Evolutionary conservation across 2,329 filamentous ascomycete species (phyloP).

Genomic region (Drechslera avenae): DNA sequence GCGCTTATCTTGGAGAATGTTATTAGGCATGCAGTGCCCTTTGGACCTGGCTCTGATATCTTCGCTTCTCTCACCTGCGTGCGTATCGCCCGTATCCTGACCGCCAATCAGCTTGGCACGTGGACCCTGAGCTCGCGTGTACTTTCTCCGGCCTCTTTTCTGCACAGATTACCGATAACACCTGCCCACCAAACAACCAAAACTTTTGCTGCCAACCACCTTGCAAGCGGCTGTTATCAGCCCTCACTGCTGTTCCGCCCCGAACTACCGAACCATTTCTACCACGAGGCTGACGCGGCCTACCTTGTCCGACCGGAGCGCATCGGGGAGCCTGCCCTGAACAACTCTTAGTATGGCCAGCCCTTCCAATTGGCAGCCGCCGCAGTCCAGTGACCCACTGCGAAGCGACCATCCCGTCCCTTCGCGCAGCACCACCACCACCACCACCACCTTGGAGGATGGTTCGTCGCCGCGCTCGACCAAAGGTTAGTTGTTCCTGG

Average conservation of each 20-base stretch:
- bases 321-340: background rate
- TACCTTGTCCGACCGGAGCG: conserved; percentile 7
- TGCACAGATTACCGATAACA: conserved; percentile 17
- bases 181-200: conserved; percentile 16
- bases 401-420: conserved; percentile 26
- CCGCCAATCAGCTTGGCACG: conserved; percentile 41
- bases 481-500: conserved; percentile 40
- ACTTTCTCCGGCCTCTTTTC: conserved; percentile 9
- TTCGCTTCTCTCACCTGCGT: background rate
- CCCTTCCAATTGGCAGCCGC: conserved; percentile 33
- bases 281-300: conserved; percentile 6
- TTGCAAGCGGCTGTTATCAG: conserved; percentile 18
- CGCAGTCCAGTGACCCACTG: conserved; percentile 22
- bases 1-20: background rate
- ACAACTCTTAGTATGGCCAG: conserved; percentile 28
- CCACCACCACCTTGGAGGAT: conserved; percentile 29
- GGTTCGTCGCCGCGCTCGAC: conserved; percentile 38
- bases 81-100: conserved; percentile 9
- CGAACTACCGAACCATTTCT: conserved; percentile 1
- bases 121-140: conserved; percentile 29
- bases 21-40: background rate
- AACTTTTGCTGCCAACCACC: conserved; percentile 19
- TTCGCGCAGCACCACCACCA: conserved; percentile 19
- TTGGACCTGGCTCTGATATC: background rate
- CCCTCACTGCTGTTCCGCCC: conserved; percentile 6